Conservation (phyloP, 768 basidiomycete genomes). For the Clitopilus hobsonii region DNA sequence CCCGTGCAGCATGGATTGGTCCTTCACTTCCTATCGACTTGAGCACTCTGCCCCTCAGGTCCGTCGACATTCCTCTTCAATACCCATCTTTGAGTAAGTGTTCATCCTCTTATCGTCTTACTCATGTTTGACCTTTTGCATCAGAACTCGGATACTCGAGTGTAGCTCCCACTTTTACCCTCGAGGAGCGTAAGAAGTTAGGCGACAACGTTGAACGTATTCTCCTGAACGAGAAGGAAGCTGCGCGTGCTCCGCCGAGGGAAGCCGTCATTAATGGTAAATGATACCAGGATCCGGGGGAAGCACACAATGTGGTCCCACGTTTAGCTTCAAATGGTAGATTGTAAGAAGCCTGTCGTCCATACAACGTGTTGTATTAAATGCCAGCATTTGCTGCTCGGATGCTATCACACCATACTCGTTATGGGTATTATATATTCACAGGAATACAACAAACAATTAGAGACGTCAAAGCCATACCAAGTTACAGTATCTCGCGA, state of each 20-base stretch:
- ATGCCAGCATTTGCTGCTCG: background rate
- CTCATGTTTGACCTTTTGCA: background rate
- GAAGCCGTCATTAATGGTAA: slow-evolving; percentile 3
- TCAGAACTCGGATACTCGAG: slow-evolving; percentile 71
- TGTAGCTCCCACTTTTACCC: slow-evolving; percentile 36
- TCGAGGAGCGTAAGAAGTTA: slow-evolving; percentile 58
- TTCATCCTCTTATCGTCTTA: background rate
- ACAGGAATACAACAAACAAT: too few relatives aligned
- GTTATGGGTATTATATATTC: too few relatives aligned
- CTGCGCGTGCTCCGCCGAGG: slow-evolving; percentile 55
- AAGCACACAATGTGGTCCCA: too few relatives aligned
- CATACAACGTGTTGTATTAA: background rate
- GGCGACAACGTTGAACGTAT: slow-evolving; percentile 60
- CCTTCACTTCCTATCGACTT: slow-evolving; percentile 66
- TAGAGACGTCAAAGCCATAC: background rate
- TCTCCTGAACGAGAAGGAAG: slow-evolving; percentile 59
- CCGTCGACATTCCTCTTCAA: slow-evolving; percentile 57
- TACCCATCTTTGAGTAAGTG: slow-evolving; percentile 60
- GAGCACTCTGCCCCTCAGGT: slow-evolving; percentile 44
- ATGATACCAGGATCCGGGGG: background rate
- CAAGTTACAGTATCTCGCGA: background rate
- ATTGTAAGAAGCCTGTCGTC: too few relatives aligned
- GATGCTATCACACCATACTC: too few relatives aligned
- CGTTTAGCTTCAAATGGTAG: too few relatives aligned
- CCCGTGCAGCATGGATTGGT: slow-evolving; percentile 72